These are phyloP conservation scores for Acacia confusa DNA, from an alignment of 306 rosid species.

Conservation along the genomic window DNA sequence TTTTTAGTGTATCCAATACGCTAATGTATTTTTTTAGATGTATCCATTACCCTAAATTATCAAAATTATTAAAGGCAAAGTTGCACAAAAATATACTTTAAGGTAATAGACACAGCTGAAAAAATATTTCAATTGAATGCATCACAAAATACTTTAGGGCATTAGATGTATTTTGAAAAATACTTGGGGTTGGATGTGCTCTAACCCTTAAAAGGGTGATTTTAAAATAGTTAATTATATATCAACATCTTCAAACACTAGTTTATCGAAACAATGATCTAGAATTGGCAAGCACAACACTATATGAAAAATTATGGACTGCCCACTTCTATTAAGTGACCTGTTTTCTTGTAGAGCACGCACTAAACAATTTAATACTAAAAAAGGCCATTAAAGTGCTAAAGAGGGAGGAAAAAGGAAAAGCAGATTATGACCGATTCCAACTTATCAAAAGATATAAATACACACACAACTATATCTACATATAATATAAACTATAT, in stretches of 20 bases:
- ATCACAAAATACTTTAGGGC: too few relatives aligned
- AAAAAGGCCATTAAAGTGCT: background rate
- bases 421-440: background rate
- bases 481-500: background rate
- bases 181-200: too few relatives aligned
- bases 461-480: background rate
- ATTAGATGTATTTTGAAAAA: too few relatives aligned
- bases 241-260: background rate
- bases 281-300: background rate
- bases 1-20: too few relatives aligned
- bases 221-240: too few relatives aligned
- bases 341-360: background rate
- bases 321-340: background rate
- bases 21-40: too few relatives aligned
- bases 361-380: background rate
- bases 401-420: background rate
- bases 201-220: too few relatives aligned
- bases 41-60: too few relatives aligned
- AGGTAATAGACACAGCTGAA: too few relatives aligned
- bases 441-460: background rate
- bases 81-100: too few relatives aligned
- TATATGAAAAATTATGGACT: background rate
- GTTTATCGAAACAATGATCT: background rate
- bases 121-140: too few relatives aligned
- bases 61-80: too few relatives aligned